A percentile compares a stretch with the other conserved stretches of the same genome.
These are phyloP conservation scores for Pholiota adiposa DNA, from an alignment of 1,284 basidiomycete genomes.

Conservation along the genomic window DNA sequence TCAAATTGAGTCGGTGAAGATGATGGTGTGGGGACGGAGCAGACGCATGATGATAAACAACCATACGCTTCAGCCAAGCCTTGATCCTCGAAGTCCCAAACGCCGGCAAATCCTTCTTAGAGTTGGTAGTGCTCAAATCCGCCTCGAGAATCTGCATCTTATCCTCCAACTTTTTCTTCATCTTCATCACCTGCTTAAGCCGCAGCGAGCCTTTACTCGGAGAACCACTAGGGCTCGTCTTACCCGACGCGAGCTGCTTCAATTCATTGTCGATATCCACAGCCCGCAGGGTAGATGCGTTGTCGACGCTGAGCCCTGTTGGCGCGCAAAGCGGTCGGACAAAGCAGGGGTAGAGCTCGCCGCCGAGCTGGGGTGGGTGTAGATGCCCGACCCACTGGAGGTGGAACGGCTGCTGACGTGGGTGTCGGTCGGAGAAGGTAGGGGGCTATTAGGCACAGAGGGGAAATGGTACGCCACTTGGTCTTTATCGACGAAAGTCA, in stretches of 20 bases:
- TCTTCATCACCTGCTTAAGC: constrained; percentile 32
- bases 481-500: constrained; percentile 35
- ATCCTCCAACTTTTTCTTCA: constrained; percentile 39
- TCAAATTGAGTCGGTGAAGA: constrained; percentile 9
- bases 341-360: constrained; percentile 13
- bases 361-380: constrained; percentile 6
- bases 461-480: constrained; percentile 24
- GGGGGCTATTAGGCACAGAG: background rate
- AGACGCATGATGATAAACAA: constrained; percentile 39
- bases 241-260: constrained; percentile 26
- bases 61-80: constrained; percentile 66
- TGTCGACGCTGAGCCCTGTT: constrained; percentile 29
- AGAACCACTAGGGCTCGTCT: constrained; percentile 10
- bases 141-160: constrained; percentile 36
- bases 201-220: constrained; percentile 16
- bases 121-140: constrained; percentile 26
- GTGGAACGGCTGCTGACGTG: background rate
- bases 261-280: constrained; percentile 43
- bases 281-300: constrained; percentile 34
- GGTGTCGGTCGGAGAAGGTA: background rate
- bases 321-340: constrained; percentile 30
- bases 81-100: constrained; percentile 53
- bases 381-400: no score
- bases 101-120: constrained; percentile 24
- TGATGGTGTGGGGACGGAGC: constrained; percentile 17